Base-by-base conservation (phyloP, 352 stramenopile genomes). In the Pythium brachiatum region DNA sequence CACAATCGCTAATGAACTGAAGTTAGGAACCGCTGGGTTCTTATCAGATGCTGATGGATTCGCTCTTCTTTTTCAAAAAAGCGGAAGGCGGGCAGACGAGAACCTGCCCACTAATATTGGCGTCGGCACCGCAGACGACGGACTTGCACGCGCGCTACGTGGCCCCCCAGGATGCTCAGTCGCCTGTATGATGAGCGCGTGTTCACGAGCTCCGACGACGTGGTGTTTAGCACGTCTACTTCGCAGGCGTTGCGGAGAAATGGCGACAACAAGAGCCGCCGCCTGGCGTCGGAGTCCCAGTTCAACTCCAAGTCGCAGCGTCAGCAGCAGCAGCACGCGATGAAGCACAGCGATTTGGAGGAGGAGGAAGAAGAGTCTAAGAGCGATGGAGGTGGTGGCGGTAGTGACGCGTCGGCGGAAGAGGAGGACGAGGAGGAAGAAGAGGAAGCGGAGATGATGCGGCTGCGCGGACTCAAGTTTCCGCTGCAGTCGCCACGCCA, bases 151-250 rank as follows among this genome's bases (percentile, higher is more conserved):
- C n/a, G 41, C 41, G 41, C 41, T 48, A 48, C 41, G 41, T 48
- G 41, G 11, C 20, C 11, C 31, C 23, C 25, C 32, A 34, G 34
- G n/a, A 72, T 90, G 81, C 63, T 89, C 50, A 82, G 81, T 55
- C 79, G 76, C 38, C 46, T 85, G 18, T 65, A 85, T 53, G 79
- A 88, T 56, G 69, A 69, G 63, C 81, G 79, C 68, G 78, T 89
- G 50, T 91, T 91, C 62, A 68, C 69, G 25, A 78, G 72, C 59
- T 91, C 79, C 0, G 63, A 84, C 9, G 81, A 91, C 63, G 76
- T 90, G 59, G 73, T 90, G 6, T 57, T 79, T 15, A 63, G 67
- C 57, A 59, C 55, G 13, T 57, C 59, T 2, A 68, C 54, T 21
- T 61, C 54, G 16, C 38, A 54, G 46, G 59, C 56, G 34, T 52